Conservation (phyloP, 768 basidiomycete genomes). For the Flagelloscypha sp. region DNA sequence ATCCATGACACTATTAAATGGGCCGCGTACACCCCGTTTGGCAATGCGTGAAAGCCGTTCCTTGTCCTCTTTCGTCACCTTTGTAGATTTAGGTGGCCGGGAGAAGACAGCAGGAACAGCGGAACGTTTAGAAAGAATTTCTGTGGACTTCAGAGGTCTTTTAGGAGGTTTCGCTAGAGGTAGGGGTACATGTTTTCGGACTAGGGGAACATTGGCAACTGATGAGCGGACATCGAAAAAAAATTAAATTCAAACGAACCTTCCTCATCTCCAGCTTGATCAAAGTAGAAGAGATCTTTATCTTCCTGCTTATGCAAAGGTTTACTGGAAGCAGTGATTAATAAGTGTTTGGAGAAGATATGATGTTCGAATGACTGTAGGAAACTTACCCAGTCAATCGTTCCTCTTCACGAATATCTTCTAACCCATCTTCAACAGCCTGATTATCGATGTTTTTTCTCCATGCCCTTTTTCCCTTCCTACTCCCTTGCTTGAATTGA, state of each 20-base stretch:
- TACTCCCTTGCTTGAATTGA: conserved; percentile 59
- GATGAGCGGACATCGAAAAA: background rate
- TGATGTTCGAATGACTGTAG: background rate
- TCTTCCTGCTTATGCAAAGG: conserved; percentile 60
- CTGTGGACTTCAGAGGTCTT: conserved; percentile 65
- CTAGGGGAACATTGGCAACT: conserved; percentile 29
- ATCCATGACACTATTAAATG: conserved; percentile 64
- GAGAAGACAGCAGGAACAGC: conserved; percentile 80
- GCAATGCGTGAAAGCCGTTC: conserved; percentile 68
- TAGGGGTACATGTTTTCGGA: too few relatives aligned
- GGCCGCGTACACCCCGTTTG: conserved; percentile 61
- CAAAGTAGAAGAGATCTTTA: conserved; percentile 71
- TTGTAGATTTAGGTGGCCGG: conserved; percentile 28
- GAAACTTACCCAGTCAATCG: conserved; percentile 61
- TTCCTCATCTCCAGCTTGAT: conserved; percentile 69
- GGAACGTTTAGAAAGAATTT: conserved; percentile 79
- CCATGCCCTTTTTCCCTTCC: conserved; percentile 93
- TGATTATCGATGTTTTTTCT: conserved; percentile 86
- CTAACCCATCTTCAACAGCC: conserved; percentile 68
- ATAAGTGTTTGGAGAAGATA: conserved; percentile 2
- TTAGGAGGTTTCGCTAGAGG: conserved; percentile 39
- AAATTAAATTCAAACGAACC: conserved; percentile 30
- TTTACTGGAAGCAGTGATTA: conserved; percentile 38
- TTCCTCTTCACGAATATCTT: conserved; percentile 74
- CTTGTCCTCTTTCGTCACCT: conserved; percentile 67